Conservation (phyloP, 805 yeast species). For the Starmerella floris region DNA sequence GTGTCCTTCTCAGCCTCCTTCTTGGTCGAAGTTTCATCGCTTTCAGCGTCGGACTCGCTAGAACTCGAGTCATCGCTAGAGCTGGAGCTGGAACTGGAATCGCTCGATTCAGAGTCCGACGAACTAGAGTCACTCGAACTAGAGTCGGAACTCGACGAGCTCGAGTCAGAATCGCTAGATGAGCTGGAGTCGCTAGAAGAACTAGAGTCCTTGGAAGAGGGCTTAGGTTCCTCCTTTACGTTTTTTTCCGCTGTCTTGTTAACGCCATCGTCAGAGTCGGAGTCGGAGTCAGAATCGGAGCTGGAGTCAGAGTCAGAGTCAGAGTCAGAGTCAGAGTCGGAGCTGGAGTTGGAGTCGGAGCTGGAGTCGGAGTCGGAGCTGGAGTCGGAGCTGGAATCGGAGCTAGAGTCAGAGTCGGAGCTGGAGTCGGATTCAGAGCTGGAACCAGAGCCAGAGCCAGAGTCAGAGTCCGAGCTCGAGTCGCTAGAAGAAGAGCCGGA, state of each 20-base stretch:
- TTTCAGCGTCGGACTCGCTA: background rate
- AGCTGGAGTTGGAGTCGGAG: background rate
- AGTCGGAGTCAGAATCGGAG: constrained; percentile 13
- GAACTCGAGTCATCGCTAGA: constrained; percentile 7
- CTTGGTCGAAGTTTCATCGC: background rate
- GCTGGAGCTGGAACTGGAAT: constrained; percentile 8
- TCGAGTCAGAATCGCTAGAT: constrained; percentile 5
- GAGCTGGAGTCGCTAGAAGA: constrained; percentile 1
- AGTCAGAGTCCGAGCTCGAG: constrained; percentile 6
- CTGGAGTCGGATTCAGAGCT: constrained; percentile 2
- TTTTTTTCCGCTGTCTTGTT: background rate
- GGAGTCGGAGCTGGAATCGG: constrained; percentile 17
- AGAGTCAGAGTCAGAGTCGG: background rate
- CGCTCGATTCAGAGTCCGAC: constrained; percentile 8
- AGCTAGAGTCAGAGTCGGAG: constrained; percentile 3
- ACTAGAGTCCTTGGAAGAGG: constrained; percentile 1
- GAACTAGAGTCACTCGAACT: background rate
- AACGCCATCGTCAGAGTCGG: constrained; percentile 3
- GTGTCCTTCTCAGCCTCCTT: background rate
- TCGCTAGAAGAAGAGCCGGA: no score
- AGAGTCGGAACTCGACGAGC: constrained; percentile 8
- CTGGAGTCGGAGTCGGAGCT: background rate
- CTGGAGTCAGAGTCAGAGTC: constrained; percentile 16
- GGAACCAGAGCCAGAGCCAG: constrained; percentile 11
- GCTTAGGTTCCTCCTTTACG: background rate